Conservation (phyloP, 2,329 filamentous ascomycete species). For the Rhexocercosporidium sp. region DNA sequence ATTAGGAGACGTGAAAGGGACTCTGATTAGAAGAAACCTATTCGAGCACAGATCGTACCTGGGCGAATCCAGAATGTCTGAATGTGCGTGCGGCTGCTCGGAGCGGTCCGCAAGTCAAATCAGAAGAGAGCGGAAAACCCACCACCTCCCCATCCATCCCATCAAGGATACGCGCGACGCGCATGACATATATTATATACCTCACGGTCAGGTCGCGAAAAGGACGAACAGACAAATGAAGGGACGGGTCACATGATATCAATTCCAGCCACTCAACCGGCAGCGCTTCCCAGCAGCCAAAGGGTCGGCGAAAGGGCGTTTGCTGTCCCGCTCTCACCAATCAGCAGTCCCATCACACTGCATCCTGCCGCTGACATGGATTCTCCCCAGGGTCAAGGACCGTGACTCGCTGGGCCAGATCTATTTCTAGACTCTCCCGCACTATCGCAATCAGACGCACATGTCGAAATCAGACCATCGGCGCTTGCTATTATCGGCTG, state of each 20-base stretch:
- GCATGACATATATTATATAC: neutral
- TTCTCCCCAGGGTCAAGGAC: neutral
- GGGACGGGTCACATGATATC: neutral
- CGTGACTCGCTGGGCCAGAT: slow-evolving; percentile 25
- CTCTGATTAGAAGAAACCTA: neutral
- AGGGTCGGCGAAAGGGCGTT: slow-evolving; percentile 10
- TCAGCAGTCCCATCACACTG: slow-evolving; percentile 32
- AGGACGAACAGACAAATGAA: neutral
- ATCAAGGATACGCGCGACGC: neutral
- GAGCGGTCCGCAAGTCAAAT: neutral
- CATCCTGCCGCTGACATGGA: slow-evolving; percentile 31
- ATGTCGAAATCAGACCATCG: slow-evolving; percentile 26
- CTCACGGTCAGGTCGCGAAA: neutral
- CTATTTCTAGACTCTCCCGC: slow-evolving; percentile 31
- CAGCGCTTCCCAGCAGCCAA: slow-evolving; percentile 16
- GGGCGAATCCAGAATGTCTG: too few species aligned
- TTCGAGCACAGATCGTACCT: neutral
- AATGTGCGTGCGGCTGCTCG: neutral
- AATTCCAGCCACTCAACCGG: slow-evolving; percentile 4
- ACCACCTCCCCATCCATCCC: neutral
- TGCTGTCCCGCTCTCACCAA: slow-evolving; percentile 13
- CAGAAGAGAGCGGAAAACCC: neutral
- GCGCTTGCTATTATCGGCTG: slow-evolving; percentile 29
- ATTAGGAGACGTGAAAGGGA: too few species aligned
- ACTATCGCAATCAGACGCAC: slow-evolving; percentile 30